Base-by-base conservation (phyloP, 2,329 filamentous ascomycete species). In the Ophiostoma sp. region DNA sequence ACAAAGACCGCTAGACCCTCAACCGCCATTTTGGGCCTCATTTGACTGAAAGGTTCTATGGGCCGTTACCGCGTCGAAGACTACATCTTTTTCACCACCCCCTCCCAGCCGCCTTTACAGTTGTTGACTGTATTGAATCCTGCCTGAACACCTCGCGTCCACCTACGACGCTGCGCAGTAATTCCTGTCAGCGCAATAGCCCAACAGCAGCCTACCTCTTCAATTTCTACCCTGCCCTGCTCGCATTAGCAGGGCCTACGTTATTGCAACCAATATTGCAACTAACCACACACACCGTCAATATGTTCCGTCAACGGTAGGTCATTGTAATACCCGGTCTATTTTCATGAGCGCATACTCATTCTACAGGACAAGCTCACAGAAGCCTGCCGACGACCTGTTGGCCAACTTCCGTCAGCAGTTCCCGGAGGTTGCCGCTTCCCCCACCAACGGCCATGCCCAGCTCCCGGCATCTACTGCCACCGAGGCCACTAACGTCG, bases 331-430 rank as follows among this genome's bases (percentile, higher is more conserved):
- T 6, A n/a, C 7, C 15, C 48, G 4, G 3, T 57, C n/a, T n/a
- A 13, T 4, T 57, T 27, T 15, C n/a, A 27, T 27, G n/a, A 31
- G 5, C 66, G 23, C 11, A n/a, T 54, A 39, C 70, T 71, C 20
- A 66, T 62, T 72, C 3, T 15, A 20, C 64, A 92, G 90, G 81
- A 91, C 87, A 77, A 93, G 87, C 79, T 89, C 91, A 70, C 91
- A 93, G 80, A 96, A 96, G 83, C 93, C 93, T 70, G 89, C 88
- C 79, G 91, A 94, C 77, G 92, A 94, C 76, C 85, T 97, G 77
- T 89, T 95, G 78, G 89, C 89, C 80, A 89, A 88, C 79, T 97
- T 97, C 81, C 91, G 91, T 79, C 87, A 92, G 76, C 89, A 87
- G 75, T 97, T 96, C 77, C 90, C 92, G 66, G 88, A 94, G 72